A percentile compares a stretch with the other conserved stretches of the same genome.
These are phyloP conservation scores for Termitomyces sp. DNA, from an alignment of 768 basidiomycete genomes.

Conservation along the genomic window DNA sequence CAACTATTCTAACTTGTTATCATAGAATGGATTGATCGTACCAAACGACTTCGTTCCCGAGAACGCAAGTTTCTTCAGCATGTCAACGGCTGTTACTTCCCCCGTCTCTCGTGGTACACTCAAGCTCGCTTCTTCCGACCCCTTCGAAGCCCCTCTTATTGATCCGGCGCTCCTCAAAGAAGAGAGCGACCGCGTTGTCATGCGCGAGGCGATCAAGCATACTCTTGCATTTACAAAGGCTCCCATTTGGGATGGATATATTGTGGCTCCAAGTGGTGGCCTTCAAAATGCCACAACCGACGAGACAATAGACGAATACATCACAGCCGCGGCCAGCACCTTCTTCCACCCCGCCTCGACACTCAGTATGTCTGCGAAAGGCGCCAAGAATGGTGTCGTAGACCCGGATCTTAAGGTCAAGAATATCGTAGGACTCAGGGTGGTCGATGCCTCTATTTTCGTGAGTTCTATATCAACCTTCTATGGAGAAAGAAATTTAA, in stretches of 20 bases:
- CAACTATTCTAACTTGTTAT: background rate
- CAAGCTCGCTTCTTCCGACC: slow-evolving; percentile 3
- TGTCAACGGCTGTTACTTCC: slow-evolving; percentile 18
- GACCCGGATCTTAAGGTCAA: slow-evolving; percentile 26
- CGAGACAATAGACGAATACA: slow-evolving; percentile 16
- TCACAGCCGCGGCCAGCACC: slow-evolving; percentile 17
- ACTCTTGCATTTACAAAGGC: slow-evolving; percentile 1
- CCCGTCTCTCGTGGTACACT: slow-evolving; percentile 14
- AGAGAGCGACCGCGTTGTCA: background rate
- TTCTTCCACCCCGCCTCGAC: slow-evolving; percentile 13
- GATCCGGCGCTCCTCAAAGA: slow-evolving; percentile 7
- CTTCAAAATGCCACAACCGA: slow-evolving; percentile 20
- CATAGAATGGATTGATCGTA: slow-evolving; percentile 5
- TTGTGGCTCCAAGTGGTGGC: slow-evolving; percentile 9
- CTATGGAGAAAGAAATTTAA: background rate
- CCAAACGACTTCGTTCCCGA: slow-evolving; percentile 5
- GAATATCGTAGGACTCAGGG: slow-evolving; percentile 20
- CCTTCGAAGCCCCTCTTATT: slow-evolving; percentile 6
- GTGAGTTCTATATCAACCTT: background rate
- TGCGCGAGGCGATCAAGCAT: slow-evolving; percentile 5
- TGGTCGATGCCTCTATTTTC: slow-evolving; percentile 29
- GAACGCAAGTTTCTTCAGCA: slow-evolving; percentile 13
- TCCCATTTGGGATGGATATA: slow-evolving; percentile 3
- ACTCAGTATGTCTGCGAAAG: slow-evolving; percentile 20
- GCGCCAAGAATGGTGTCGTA: slow-evolving; percentile 21